These are phyloP conservation scores for Fusarium incarnatum DNA, from an alignment of 2,329 filamentous ascomycete species.

Conservation along the genomic window DNA sequence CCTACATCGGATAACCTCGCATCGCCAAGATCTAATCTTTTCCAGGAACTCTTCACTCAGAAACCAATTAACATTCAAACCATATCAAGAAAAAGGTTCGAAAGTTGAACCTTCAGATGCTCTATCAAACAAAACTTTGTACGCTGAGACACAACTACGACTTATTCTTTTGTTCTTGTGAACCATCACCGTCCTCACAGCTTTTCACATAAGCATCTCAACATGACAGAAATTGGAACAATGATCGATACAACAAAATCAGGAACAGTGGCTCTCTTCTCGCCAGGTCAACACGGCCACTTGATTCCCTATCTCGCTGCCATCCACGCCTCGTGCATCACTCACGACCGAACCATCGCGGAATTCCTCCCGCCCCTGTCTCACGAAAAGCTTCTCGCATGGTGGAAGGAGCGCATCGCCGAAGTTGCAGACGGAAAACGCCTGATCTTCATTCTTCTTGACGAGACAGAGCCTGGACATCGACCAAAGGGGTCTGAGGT, in stretches of 20 bases:
- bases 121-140: slow-evolving; percentile 2
- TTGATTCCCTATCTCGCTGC: slow-evolving; percentile 68
- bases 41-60: slow-evolving; percentile 13
- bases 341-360: slow-evolving; percentile 65
- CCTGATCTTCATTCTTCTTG: slow-evolving; percentile 65
- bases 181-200: background rate
- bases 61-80: background rate
- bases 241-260: slow-evolving; percentile 50
- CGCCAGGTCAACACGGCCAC: slow-evolving; percentile 59
- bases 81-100: background rate
- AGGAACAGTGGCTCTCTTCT: slow-evolving; percentile 58
- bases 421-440: slow-evolving; percentile 60
- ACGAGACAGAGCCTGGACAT: slow-evolving; percentile 48
- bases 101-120: slow-evolving; percentile 2
- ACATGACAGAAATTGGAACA: slow-evolving; percentile 49
- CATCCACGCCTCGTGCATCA: slow-evolving; percentile 70
- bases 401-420: slow-evolving; percentile 66
- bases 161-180: background rate
- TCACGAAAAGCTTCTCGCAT: slow-evolving; percentile 65
- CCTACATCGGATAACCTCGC: slow-evolving; percentile 30
- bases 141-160: slow-evolving; percentile 8
- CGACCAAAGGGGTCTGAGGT: slow-evolving; percentile 59
- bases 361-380: slow-evolving; percentile 70
- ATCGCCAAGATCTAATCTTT: slow-evolving; percentile 21
- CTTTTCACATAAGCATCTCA: slow-evolving; percentile 1